phyloP scores from a whole-genome alignment of 371 early-diverging fungal genomes.

The Zychaea mexicana region DNA sequence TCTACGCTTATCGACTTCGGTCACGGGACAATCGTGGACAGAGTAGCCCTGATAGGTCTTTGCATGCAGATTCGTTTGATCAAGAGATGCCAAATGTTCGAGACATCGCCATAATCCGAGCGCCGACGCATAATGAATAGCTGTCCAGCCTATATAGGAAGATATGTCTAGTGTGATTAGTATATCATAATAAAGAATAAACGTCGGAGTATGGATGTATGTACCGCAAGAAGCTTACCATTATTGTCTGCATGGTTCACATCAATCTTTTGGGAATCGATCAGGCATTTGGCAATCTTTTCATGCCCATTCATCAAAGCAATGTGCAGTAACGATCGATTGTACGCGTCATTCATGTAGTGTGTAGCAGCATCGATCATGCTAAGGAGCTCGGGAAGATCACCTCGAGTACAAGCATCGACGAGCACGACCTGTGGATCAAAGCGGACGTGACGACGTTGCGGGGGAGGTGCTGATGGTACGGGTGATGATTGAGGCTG shows the following conservation, averaged over 20 bases:
- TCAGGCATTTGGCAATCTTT: slow-evolving; percentile 27
- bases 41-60: slow-evolving; percentile 32
- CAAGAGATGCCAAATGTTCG: slow-evolving; percentile 26
- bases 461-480: not conserved
- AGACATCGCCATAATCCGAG: slow-evolving; percentile 42
- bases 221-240: slow-evolving; percentile 19
- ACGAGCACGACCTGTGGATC: slow-evolving; percentile 35
- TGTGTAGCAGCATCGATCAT: not conserved
- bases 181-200: not conserved
- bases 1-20: slow-evolving; percentile 27
- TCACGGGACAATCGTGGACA: slow-evolving; percentile 42
- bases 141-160: slow-evolving; percentile 44
- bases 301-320: slow-evolving; percentile 44
- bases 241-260: slow-evolving; percentile 40
- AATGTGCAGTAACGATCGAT: slow-evolving; percentile 32
- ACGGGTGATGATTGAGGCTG: not conserved
- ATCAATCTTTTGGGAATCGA: slow-evolving; percentile 24
- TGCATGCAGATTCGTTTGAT: slow-evolving; percentile 31
- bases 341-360: slow-evolving; percentile 3
- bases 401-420: slow-evolving; percentile 46
- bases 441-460: slow-evolving; percentile 35
- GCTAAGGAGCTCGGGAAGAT: slow-evolving; percentile 22
- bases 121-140: slow-evolving; percentile 49
- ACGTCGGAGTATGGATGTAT: not conserved
- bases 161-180: not conserved